These are phyloP conservation scores for Tremella fuciformis DNA, from an alignment of 768 basidiomycete species.

Conservation along the genomic window DNA sequence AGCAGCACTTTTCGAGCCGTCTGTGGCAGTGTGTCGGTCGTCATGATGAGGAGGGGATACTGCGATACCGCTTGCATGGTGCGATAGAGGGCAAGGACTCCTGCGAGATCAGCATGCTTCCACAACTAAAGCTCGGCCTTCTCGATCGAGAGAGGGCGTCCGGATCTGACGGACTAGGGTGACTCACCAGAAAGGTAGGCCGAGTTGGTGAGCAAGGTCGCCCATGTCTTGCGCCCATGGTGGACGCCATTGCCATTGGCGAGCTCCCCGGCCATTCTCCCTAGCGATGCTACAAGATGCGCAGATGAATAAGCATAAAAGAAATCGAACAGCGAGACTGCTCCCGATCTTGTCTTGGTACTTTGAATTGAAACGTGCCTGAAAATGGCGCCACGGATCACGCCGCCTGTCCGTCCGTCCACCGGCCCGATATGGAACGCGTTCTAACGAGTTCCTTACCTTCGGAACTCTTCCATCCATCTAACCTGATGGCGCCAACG, in stretches of 20 bases:
- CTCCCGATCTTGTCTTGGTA: too few species aligned
- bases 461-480: too few species aligned
- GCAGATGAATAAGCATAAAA: too few species aligned
- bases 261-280: too few species aligned
- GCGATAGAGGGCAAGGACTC: conserved; percentile 62
- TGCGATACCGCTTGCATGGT: conserved; percentile 60
- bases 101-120: conserved; percentile 47
- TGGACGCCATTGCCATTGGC: not conserved
- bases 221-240: conserved; percentile 60
- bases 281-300: too few species aligned
- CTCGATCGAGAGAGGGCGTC: not conserved
- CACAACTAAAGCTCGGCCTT: not conserved
- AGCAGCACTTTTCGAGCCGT: conserved; percentile 59
- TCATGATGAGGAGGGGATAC: conserved; percentile 79
- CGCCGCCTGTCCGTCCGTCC: not conserved
- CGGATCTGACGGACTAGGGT: not conserved
- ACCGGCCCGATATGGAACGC: not conserved
- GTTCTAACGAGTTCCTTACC: too few species aligned
- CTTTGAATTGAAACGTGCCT: not conserved
- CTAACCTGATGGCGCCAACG: too few species aligned
- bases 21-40: conserved; percentile 61
- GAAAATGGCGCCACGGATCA: not conserved
- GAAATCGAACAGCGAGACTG: too few species aligned
- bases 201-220: conserved; percentile 70
- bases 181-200: conserved; percentile 56